Evolutionary conservation across 306 rosid species (phyloP), one percentile per base, ranked within the genome.

Genomic region (Fagus sylvatica): DNA sequence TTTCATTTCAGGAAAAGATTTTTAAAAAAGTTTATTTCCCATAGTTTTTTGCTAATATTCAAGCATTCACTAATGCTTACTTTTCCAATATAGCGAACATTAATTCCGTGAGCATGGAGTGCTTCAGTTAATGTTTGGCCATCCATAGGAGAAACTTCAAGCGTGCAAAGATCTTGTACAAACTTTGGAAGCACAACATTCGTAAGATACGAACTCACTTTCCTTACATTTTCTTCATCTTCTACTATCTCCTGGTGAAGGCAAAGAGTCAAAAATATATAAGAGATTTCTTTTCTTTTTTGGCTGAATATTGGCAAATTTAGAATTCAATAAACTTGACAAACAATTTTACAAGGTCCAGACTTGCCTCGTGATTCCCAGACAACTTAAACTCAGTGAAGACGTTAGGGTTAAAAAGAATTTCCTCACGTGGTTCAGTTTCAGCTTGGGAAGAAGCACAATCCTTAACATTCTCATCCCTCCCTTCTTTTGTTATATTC

Each of bases 111-210:
- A 77, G 98, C 99, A 85, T 96, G 99, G 56, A 96, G 93, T 64
- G 97, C 99, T 86, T 96, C 99, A 67, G 97, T 91, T 74, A 96
- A 76, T 66, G 99, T 96, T 83, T 93, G 99, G 66, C 99, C 98
- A 84, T 96, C 99, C 99, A 96, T 96, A 4, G 99, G 99, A 2
- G 99, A 96, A 78, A 96, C 97, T 93, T 96, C 99, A 72, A 96
- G 97, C 0, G 94, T 91, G 84, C 98, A 91, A 53, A 96, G 96
- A 80, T 96, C 99, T 93, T 96, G 98, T 73, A 96, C 82, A 74
- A 96, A 96, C 82, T 96, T 96, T 0, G 98, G 98, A 86, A 96
- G 93, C 62, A 90, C 98, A 76, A 90, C 92, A 76, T 90, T 91
- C 60, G 82, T 82, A 49, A 96, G 98, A 81, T 91, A 88, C 32